Evolutionary conservation across 768 basidiomycete species (phyloP).

Genomic region (Mycena kentingensis): DNA sequence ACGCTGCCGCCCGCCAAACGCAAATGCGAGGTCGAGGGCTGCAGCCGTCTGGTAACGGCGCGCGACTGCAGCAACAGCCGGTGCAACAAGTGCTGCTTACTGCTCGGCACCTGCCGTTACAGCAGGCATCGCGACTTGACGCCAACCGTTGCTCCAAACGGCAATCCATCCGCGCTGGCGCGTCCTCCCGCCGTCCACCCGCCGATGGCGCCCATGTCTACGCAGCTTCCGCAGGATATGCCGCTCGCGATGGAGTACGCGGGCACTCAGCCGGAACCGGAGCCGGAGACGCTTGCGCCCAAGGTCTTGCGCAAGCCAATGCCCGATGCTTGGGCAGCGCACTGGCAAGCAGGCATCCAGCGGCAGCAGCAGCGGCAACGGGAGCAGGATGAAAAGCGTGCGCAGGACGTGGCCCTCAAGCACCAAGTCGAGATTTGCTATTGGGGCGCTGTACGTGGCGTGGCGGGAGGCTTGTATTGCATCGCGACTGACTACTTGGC

Average conservation of each 20-base stretch:
- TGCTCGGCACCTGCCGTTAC: not conserved
- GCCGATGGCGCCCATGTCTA: not conserved
- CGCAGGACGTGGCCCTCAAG: too few relatives aligned
- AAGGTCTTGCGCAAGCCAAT: not conserved
- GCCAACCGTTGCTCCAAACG: not conserved
- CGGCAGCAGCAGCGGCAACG: not conserved
- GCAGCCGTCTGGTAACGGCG: not conserved
- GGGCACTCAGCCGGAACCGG: not conserved
- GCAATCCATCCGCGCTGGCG: not conserved
- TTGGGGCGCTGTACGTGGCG: too few relatives aligned
- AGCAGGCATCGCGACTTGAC: not conserved
- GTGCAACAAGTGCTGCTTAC: not conserved
- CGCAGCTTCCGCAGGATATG: not conserved
- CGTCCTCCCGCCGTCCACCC: not conserved
- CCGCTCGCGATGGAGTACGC: not conserved
- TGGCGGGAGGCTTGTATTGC: not conserved
- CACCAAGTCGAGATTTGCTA: not conserved
- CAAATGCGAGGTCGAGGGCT: not conserved
- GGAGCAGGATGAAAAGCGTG: not conserved
- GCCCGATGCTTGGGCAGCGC: not conserved
- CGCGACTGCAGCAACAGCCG: not conserved
- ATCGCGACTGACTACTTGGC: not conserved
- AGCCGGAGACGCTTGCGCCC: not conserved
- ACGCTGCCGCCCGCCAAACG: not conserved
- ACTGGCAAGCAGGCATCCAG: not conserved